Evolutionary conservation across 208 protist genomes (phyloP), one percentile per base, ranked within the genome.

Genomic region (Crithidia acanthocephali): DNA sequence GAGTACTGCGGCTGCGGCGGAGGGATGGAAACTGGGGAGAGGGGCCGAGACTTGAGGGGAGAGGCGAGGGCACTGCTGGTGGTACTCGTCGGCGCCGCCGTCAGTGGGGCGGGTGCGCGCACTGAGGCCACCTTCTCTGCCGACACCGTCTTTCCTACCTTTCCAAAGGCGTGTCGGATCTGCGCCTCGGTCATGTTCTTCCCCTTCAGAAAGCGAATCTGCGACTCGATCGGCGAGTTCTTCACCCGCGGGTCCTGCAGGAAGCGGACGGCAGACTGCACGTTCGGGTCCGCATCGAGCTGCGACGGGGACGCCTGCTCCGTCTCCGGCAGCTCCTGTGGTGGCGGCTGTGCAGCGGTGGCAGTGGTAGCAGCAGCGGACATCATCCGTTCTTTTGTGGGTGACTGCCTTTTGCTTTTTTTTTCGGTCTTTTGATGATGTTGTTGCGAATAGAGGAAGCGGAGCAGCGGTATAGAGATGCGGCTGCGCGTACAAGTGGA

Each of bases 131-230:
- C 83, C 51, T 87, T 79, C 52, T 87, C 78, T 27, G 81, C 30
- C 22, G 86, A 79, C 11, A 87, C 73, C 2, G 58, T 18, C 64
- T 85, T 73, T 8, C 89, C 89, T 35, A 78, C 65, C 61, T 88
- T 82, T 9, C 55, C 28, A 75, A 95, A 92, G 18, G 88, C 88
- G 60, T 85, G 74, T 44, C 59, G 53, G 25, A 97, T 90, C 59
- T 95, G 84, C n/a, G 78, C 79, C 15, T 76, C 48, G 2, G 85
- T 79, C 15, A 97, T 65, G 27, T 85, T 86, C 71, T 95, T 95
- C 6, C 76, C 77, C 50, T 83, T 90, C 18, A 97, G 77, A 67
- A 97, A 97, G 4, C 57, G 67, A 53, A 97, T 85, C 64, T 92
- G 88, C 27, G 76, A 79, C 22, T 87, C 73, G 15, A 82, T 20